Conservation (phyloP, 140 eudicot genomes). For the Bidens hawaiensis region DNA sequence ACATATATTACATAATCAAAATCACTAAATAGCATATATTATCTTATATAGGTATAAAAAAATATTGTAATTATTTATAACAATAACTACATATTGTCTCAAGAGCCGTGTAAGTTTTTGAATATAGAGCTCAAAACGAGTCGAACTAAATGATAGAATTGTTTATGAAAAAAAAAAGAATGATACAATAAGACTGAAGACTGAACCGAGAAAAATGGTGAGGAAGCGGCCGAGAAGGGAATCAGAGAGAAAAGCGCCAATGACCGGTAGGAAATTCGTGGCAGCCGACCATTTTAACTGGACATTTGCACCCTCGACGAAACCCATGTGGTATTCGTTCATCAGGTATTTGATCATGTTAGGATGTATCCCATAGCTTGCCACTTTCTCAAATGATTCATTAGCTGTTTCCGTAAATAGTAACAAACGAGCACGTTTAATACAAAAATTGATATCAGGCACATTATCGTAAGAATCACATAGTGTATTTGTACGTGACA, state of each 20-base stretch:
- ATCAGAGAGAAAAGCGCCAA: constrained; percentile 87
- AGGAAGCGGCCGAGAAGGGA: constrained; percentile 77
- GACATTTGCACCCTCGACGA: constrained; percentile 45
- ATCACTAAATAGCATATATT: too few relatives aligned
- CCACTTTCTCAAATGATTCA: constrained; percentile 92
- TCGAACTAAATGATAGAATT: neutral
- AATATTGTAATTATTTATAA: too few relatives aligned
- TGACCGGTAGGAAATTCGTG: constrained; percentile 58
- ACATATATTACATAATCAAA: neutral
- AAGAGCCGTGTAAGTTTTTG: too few relatives aligned
- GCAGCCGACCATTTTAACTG: constrained; percentile 64
- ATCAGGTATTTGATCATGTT: constrained; percentile 76
- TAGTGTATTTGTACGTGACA: too few relatives aligned
- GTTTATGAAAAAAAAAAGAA: neutral
- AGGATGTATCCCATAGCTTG: constrained; percentile 76
- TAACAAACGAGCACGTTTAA: too few relatives aligned
- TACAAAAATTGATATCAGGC: too few relatives aligned
- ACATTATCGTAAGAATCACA: too few relatives aligned
- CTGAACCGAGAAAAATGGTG: constrained; percentile 74
- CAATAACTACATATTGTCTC: neutral
- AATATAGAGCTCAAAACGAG: too few relatives aligned
- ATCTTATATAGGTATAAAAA: neutral
- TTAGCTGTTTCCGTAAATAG: constrained; percentile 42
- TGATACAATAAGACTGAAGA: constrained; percentile 69
- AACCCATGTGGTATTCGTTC: constrained; percentile 53